Conservation (phyloP, 306 rosid species). For the Oxytropis ochrocephala region DNA sequence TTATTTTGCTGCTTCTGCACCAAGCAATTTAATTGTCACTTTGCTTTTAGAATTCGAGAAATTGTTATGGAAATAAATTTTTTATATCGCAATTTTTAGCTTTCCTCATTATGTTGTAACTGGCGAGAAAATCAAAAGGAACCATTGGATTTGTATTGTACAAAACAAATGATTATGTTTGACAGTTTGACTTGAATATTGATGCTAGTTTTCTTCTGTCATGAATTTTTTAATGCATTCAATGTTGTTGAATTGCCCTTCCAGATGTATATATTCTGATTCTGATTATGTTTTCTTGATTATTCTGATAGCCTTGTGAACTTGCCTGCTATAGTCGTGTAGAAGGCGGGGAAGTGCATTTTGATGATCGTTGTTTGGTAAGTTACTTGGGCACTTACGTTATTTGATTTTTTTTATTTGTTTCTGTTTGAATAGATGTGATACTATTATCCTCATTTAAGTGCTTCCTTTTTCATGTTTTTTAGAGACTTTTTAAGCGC, state of each 20-base stretch:
- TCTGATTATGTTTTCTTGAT: slow-evolving; percentile 18
- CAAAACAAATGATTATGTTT: neutral
- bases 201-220: neutral
- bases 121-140: neutral
- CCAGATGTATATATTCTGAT: neutral
- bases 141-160: neutral
- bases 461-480: slow-evolving; percentile 16
- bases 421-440: neutral
- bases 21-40: slow-evolving; percentile 8
- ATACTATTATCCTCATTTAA: neutral
- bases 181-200: neutral
- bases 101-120: neutral
- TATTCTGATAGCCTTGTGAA: slow-evolving; percentile 67
- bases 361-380: slow-evolving; percentile 86
- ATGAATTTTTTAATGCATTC: neutral
- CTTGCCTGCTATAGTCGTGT: slow-evolving; percentile 82
- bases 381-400: slow-evolving; percentile 20
- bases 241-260: neutral
- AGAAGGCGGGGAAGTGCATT: slow-evolving; percentile 84
- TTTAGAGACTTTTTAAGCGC: slow-evolving; percentile 90
- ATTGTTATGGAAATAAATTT: neutral
- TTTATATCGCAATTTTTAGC: neutral
- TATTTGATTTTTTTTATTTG: neutral
- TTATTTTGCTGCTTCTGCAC: neutral
- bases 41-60: neutral